Evolutionary conservation across 345 rosid genomes (phyloP), one percentile per base, ranked within the genome.

Genomic region (Syzygium aromaticum): DNA sequence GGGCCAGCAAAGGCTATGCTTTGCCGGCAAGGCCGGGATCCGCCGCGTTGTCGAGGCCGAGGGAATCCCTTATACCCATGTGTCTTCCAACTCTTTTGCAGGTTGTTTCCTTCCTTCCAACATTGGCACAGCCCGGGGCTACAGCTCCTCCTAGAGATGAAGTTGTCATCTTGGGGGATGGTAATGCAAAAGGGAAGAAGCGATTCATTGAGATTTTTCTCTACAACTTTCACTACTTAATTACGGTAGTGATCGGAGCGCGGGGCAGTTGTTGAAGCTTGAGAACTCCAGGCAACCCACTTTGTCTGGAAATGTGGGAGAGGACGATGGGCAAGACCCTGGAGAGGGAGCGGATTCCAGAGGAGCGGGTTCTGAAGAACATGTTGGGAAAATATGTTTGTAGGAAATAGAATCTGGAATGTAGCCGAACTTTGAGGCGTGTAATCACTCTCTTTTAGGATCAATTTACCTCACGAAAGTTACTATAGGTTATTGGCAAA

Each of bases 21-120:
- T 33, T 19, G 51, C 82, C 8, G 11, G 13, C 14, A 87, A 87
- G 84, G 63, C 54, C 15, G 67, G 21, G 14, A 84, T 87, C 27
- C 86, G 89, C 27, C 86, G 84, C 43, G 43, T 53, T 64, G 56
- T 87, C 9, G 84, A 84, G 84, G 86, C 84, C 4, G 89, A 64
- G 85, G 86, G 89, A 25, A 87, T 87, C 63, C 89, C 89, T 11
- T 49, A 84, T 85, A 87, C 87, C 59, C 67, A 14, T 9, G 89
- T 84, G 8, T 38, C 89, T 67, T 67, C 67, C 84, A 84, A 87
- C 84, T 63, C 85, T 61, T 87, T 87, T 16, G 63, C 86, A 5
- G 89, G 54, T 67, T 85, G 89, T 49, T 67, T 85, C 64, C 64
- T 19, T 84, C 87, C 89, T 87, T 43, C 89, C 23, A 5, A 28